Evolutionary conservation across 257 asterid species (phyloP), one percentile per base, ranked within the genome.

Genomic region (Scutellaria galericulata): DNA sequence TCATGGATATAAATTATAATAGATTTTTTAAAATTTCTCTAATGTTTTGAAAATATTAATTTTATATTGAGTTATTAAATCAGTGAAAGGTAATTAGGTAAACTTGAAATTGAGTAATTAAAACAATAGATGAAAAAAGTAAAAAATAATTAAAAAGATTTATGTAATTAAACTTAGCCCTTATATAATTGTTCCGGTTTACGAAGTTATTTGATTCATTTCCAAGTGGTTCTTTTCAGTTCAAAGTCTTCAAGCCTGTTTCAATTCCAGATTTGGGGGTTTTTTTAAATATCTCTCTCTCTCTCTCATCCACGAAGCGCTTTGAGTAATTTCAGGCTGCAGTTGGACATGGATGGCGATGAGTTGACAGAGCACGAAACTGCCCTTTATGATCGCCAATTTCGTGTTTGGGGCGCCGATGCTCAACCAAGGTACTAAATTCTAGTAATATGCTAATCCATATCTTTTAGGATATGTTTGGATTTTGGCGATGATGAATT

Each of bases 401-500:
- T 94, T 81, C 93, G 99, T 68, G 99, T 95, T 63, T 95, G 99
- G 99, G 99, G 99, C 0, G 99, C 96, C 62, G 98, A 92, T 83
- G 99, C 99, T 78, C 99, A 92, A 39, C 81, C 97, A 76, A 88
- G 98, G 99, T 95, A 57, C 44, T 62, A 7, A 0, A 35, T 11
- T 5, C 48, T 41, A 10, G 7, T 18, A 18, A 18, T 18, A 18
- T 18, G 18, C 18, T 18, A 18, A 18, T 18, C 18, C 18, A 18
- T 18, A n/a, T n/a, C n/a, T n/a, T n/a, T n/a, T n/a, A n/a, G n/a
- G n/a, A n/a, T n/a, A n/a, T n/a, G n/a, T n/a, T n/a, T n/a, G n/a
- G n/a, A n/a, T n/a, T n/a, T n/a, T n/a, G n/a, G n/a, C n/a, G n/a
- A n/a, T n/a, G n/a, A n/a, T n/a, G n/a, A n/a, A n/a, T n/a, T n/a